Evolutionary conservation across 495 filamentous ascomycete species (phyloP).

Genomic region (Penicillium bialowiezense): DNA sequence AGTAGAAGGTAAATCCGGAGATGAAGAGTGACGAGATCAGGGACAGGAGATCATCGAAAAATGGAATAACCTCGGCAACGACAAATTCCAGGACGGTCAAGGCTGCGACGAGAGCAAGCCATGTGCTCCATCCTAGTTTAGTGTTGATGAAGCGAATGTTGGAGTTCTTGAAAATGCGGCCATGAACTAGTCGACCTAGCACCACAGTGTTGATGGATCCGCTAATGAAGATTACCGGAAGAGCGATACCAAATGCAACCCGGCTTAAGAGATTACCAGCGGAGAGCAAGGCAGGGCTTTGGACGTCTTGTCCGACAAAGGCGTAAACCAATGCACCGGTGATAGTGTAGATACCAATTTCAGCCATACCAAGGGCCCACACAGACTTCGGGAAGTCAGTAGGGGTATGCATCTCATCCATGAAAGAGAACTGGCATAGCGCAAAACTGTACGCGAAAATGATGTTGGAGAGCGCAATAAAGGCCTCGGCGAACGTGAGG

Average conservation of each 20-base stretch:
- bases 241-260: constrained; percentile 67
- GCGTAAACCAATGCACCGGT: constrained; percentile 65
- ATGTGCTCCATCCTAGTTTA: constrained; percentile 53
- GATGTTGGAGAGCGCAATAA: constrained; percentile 68
- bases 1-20: constrained; percentile 31
- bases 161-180: constrained; percentile 53
- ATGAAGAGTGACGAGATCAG: constrained; percentile 49
- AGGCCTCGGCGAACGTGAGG: constrained; percentile 32
- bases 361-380: constrained; percentile 54
- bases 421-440: constrained; percentile 69
- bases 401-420: constrained; percentile 72
- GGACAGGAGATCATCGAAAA: constrained; percentile 61
- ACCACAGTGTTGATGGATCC: constrained; percentile 63
- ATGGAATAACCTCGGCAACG: constrained; percentile 66
- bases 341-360: constrained; percentile 66
- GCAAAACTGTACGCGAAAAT: constrained; percentile 64
- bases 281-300: constrained; percentile 65
- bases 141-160: constrained; percentile 58
- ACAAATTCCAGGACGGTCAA: constrained; percentile 62
- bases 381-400: constrained; percentile 61
- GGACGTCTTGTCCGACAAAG: constrained; percentile 63
- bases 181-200: constrained; percentile 59
- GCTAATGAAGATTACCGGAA: constrained; percentile 70
- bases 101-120: constrained; percentile 51
- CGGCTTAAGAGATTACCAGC: constrained; percentile 58